These are phyloP conservation scores for Papiliotrema terrestris DNA, from an alignment of 1,284 basidiomycete species.

Conservation along the genomic window DNA sequence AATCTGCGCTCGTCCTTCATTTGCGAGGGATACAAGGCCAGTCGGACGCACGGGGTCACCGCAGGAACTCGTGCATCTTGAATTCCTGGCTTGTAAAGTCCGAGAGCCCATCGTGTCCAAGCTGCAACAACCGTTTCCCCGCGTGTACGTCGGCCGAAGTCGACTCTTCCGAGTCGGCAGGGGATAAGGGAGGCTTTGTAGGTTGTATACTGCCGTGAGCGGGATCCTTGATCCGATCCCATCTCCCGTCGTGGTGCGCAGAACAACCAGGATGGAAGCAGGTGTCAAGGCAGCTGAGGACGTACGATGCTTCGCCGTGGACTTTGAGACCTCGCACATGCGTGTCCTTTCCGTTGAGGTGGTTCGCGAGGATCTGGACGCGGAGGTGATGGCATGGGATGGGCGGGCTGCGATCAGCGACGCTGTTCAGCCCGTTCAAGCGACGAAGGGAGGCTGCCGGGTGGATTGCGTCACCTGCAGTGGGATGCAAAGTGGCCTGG, in stretches of 20 bases:
- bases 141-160: conserved; percentile 5
- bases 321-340: conserved; percentile 87
- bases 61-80: conserved; percentile 72
- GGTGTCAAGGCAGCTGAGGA: conserved; percentile 14
- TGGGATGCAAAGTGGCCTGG: too few relatives aligned
- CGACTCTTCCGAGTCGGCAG: not conserved
- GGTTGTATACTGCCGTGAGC: too few relatives aligned
- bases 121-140: conserved; percentile 32
- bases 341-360: conserved; percentile 98
- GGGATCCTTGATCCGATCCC: too few relatives aligned
- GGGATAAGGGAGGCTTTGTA: too few relatives aligned
- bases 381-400: conserved; percentile 87
- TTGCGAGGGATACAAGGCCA: too few relatives aligned
- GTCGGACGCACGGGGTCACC: too few relatives aligned
- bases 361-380: conserved; percentile 85
- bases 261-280: not conserved
- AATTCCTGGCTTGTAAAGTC: conserved; percentile 61
- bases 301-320: conserved; percentile 77
- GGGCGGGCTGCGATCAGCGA: conserved; percentile 60
- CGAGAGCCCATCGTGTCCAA: conserved; percentile 43
- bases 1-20: too few relatives aligned
- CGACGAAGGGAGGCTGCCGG: too few relatives aligned
- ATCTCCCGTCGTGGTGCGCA: too few relatives aligned
- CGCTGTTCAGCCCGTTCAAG: too few relatives aligned
- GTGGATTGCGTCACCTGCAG: too few relatives aligned